These are phyloP conservation scores for Alternaria rosae DNA, from an alignment of 2,329 filamentous ascomycete genomes.

Conservation along the genomic window DNA sequence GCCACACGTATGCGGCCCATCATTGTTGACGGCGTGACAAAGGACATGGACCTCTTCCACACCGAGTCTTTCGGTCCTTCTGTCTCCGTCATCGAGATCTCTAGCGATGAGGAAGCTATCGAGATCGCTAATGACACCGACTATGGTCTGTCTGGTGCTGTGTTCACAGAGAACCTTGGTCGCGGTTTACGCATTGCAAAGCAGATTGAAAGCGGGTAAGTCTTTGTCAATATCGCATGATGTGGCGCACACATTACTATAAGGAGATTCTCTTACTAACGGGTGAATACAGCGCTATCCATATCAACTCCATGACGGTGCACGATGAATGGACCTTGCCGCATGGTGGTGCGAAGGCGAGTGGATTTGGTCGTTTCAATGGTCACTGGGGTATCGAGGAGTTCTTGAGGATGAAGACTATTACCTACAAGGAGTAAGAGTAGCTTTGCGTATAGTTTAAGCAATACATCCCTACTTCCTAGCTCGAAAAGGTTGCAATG, in stretches of 20 bases:
- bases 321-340: constrained; percentile 59
- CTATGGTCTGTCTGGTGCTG: constrained; percentile 74
- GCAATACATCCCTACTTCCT: too few relatives aligned
- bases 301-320: constrained; percentile 61
- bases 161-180: constrained; percentile 74
- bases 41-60: constrained; percentile 77
- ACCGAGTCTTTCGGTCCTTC: constrained; percentile 81
- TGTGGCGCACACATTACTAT: background rate
- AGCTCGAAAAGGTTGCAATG: background rate
- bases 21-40: constrained; percentile 71
- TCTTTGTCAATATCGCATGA: constrained; percentile 3
- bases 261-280: background rate
- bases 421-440: constrained; percentile 49
- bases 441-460: background rate
- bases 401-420: constrained; percentile 54
- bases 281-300: constrained; percentile 49
- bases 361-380: constrained; percentile 59
- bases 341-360: constrained; percentile 59
- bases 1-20: constrained; percentile 66
- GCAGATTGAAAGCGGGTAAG: constrained; percentile 64
- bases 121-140: constrained; percentile 81
- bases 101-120: constrained; percentile 75
- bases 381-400: constrained; percentile 56
- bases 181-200: constrained; percentile 54
- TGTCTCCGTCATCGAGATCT: constrained; percentile 71